These are phyloP conservation scores for Phycomyces nitens DNA, from an alignment of 192 early-diverging fungal genomes.

Conservation along the genomic window DNA sequence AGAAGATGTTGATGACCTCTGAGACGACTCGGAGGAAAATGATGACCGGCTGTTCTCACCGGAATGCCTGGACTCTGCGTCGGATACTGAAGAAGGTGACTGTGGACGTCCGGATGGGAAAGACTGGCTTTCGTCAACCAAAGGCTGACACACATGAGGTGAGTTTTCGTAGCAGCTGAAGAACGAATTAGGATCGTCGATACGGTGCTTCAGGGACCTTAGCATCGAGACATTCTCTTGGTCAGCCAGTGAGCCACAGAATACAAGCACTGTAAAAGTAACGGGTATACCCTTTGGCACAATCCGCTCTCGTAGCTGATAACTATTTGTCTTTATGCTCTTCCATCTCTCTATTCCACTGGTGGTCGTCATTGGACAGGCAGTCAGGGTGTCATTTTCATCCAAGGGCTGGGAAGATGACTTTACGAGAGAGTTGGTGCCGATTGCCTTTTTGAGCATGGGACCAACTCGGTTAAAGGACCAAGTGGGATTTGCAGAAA, in stretches of 20 bases:
- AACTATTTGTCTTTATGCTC: slow-evolving; percentile 20
- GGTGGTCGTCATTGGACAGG: neutral
- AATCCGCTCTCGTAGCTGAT: slow-evolving; percentile 9
- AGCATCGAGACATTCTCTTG: slow-evolving; percentile 2
- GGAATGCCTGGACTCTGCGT: too few relatives aligned
- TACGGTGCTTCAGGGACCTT: neutral
- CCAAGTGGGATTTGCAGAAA: too few relatives aligned
- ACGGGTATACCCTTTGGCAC: neutral
- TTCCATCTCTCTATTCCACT: slow-evolving; percentile 14
- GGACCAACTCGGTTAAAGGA: too few relatives aligned
- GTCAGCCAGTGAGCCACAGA: slow-evolving; percentile 22
- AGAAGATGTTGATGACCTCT: too few relatives aligned
- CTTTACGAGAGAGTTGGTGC: too few relatives aligned
- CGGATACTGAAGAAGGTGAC: too few relatives aligned
- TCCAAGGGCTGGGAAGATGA: too few relatives aligned
- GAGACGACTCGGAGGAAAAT: too few relatives aligned
- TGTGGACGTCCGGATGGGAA: too few relatives aligned
- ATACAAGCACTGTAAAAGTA: slow-evolving; percentile 17
- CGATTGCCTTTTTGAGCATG: too few relatives aligned
- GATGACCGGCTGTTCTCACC: too few relatives aligned
- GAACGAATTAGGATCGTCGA: slow-evolving; percentile 23
- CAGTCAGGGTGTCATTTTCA: neutral
- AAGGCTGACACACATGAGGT: neutral
- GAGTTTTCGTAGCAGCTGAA: slow-evolving; percentile 10
- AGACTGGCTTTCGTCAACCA: too few relatives aligned